phyloP scores from a whole-genome alignment of 768 basidiomycete genomes.

The Podaxis sp. region DNA sequence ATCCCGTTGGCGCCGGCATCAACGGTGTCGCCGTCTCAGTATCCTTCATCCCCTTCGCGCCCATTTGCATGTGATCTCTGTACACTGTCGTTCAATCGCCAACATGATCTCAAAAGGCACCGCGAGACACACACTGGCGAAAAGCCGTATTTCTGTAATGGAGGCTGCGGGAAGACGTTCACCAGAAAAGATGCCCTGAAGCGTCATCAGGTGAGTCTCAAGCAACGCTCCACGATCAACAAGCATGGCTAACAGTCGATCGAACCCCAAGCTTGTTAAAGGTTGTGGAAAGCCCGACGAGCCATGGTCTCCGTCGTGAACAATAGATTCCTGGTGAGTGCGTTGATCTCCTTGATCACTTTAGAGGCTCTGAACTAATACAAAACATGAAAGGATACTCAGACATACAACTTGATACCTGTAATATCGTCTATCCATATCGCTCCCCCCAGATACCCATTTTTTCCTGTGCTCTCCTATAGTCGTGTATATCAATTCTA shows the following conservation, averaged over 20 bases:
- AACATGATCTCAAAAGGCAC: slow-evolving; percentile 84
- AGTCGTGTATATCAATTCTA: not conserved
- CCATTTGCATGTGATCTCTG: slow-evolving; percentile 74
- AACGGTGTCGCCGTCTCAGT: slow-evolving; percentile 36
- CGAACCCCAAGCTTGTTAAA: slow-evolving; percentile 62
- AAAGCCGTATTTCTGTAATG: slow-evolving; percentile 81
- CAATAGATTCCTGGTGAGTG: slow-evolving; percentile 6
- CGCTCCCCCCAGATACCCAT: not conserved
- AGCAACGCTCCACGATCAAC: slow-evolving; percentile 7
- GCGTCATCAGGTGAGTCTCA: slow-evolving; percentile 68
- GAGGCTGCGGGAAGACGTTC: slow-evolving; percentile 84
- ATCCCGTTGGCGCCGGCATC: slow-evolving; percentile 32
- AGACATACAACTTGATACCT: not conserved
- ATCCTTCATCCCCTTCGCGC: slow-evolving; percentile 56
- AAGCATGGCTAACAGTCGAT: slow-evolving; percentile 16
- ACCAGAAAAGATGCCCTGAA: slow-evolving; percentile 86
- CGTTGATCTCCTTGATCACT: not conserved
- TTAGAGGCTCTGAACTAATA: slow-evolving; percentile 1
- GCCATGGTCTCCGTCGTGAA: slow-evolving; percentile 25
- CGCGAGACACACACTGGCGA: slow-evolving; percentile 84
- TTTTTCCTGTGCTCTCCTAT: not conserved
- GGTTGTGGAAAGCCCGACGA: slow-evolving; percentile 74
- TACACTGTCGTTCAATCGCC: slow-evolving; percentile 79
- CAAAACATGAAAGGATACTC: not conserved
- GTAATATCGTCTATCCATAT: not conserved